Conservation (phyloP, 83 land plant genomes). For the Picea abies region DNA sequence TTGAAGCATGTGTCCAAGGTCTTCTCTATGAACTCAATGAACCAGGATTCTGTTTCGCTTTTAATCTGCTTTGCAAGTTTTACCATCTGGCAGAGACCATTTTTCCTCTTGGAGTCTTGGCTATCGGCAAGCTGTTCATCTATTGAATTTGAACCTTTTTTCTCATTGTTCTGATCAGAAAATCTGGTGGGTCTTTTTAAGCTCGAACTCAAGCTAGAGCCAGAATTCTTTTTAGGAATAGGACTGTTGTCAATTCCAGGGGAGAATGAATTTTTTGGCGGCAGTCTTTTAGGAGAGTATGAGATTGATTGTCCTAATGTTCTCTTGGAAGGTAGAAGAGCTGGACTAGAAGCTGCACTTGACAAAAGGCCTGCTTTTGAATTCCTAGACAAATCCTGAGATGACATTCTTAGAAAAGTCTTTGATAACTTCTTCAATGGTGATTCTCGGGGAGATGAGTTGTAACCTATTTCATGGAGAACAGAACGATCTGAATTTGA, state of each 20-base stretch:
- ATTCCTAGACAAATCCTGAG: background rate
- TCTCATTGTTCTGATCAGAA: slow-evolving; percentile 15
- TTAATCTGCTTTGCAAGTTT: slow-evolving; percentile 15
- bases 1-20: slow-evolving; percentile 1
- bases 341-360: slow-evolving; percentile 4
- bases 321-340: background rate
- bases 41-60: slow-evolving; percentile 16
- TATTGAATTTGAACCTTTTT: background rate
- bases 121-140: background rate
- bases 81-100: slow-evolving; percentile 1
- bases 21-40: slow-evolving; percentile 4
- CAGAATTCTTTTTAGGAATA: slow-evolving; percentile 10
- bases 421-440: slow-evolving; percentile 17
- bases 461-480: slow-evolving; percentile 18
- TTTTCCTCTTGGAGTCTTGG: background rate
- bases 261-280: background rate
- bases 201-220: background rate
- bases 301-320: background rate
- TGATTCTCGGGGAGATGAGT: slow-evolving; percentile 7
- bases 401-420: slow-evolving; percentile 4
- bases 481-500: slow-evolving; percentile 4
- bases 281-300: slow-evolving; percentile 15
- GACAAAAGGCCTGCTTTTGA: background rate
- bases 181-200: slow-evolving; percentile 10
- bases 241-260: background rate